Conservation (phyloP, 1,284 basidiomycete species). For the Pseudozyma thailandica region DNA sequence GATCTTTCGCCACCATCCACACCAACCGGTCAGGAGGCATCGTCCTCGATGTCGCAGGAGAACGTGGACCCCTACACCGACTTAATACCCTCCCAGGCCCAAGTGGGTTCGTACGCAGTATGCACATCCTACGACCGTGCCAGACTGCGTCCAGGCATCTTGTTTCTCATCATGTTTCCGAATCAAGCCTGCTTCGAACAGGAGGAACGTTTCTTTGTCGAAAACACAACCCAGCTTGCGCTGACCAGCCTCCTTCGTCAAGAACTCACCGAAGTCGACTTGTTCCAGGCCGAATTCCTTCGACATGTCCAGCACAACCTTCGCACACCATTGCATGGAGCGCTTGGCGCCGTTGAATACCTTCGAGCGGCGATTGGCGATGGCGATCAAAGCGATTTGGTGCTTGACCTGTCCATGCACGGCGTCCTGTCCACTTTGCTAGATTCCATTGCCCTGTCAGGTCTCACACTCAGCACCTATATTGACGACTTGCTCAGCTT, state of each 20-base stretch:
- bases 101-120: constrained; percentile 32
- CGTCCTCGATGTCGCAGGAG: no score
- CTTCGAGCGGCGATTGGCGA: constrained; percentile 41
- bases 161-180: constrained; percentile 47
- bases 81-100: constrained; percentile 15
- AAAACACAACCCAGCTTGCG: constrained; percentile 28
- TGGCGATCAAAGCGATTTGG: constrained; percentile 18
- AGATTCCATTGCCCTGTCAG: constrained; percentile 50
- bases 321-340: constrained; percentile 57
- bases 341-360: constrained; percentile 54
- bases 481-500: constrained; percentile 62
- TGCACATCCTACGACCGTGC: constrained; percentile 37
- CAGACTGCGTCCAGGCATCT: constrained; percentile 35
- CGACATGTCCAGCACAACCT: constrained; percentile 56
- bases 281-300: constrained; percentile 53
- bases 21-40: no score
- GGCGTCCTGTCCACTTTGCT: constrained; percentile 49
- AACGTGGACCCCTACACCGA: constrained; percentile 28
- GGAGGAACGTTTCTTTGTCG: constrained; percentile 46
- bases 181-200: constrained; percentile 31
- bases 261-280: constrained; percentile 45
- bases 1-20: no score
- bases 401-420: constrained; percentile 43
- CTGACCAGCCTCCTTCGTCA: constrained; percentile 41
- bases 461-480: constrained; percentile 50